These are phyloP conservation scores for Torrubiellomyces zombiae DNA, from an alignment of 2,329 filamentous ascomycete species.

Conservation along the genomic window DNA sequence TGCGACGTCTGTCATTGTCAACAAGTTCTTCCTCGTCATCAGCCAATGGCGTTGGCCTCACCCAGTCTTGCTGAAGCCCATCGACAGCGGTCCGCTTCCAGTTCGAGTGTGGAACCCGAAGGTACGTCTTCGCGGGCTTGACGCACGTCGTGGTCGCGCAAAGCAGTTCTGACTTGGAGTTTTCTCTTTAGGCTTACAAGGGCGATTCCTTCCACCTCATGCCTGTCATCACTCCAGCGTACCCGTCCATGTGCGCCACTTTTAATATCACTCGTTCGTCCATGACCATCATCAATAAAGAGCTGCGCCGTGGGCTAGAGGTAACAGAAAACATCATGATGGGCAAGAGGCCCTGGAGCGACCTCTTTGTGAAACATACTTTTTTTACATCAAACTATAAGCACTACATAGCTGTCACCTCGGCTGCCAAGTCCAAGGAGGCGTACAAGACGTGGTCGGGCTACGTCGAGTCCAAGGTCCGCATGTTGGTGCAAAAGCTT, in stretches of 20 bases:
- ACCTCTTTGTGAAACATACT: constrained; percentile 74
- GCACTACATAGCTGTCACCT: constrained; percentile 82
- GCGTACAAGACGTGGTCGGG: constrained; percentile 79
- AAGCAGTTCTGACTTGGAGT: no score
- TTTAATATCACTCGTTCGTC: constrained; percentile 86
- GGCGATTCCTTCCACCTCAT: constrained; percentile 77
- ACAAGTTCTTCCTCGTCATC: constrained; percentile 90
- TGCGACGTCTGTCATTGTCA: constrained; percentile 70
- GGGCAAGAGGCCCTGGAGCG: constrained; percentile 66
- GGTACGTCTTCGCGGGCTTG: no score
- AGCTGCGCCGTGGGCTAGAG: constrained; percentile 61
- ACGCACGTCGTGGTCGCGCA: no score
- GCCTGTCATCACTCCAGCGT: constrained; percentile 96
- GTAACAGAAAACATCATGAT: constrained; percentile 67
- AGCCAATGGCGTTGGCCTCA: constrained; percentile 85
- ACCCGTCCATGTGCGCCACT: constrained; percentile 94
- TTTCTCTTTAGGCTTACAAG: constrained; percentile 46
- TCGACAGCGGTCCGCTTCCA: constrained; percentile 66
- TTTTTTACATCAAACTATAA: constrained; percentile 92
- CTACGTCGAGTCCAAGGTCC: constrained; percentile 82
- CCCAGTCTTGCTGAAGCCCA: constrained; percentile 77
- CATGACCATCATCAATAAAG: constrained; percentile 65
- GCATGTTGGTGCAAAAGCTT: constrained; percentile 66
- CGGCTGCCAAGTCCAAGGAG: constrained; percentile 69
- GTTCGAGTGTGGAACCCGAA: constrained; percentile 91